phyloP scores from a whole-genome alignment of 75 land plant species.

The Cryptomeria japonica region DNA sequence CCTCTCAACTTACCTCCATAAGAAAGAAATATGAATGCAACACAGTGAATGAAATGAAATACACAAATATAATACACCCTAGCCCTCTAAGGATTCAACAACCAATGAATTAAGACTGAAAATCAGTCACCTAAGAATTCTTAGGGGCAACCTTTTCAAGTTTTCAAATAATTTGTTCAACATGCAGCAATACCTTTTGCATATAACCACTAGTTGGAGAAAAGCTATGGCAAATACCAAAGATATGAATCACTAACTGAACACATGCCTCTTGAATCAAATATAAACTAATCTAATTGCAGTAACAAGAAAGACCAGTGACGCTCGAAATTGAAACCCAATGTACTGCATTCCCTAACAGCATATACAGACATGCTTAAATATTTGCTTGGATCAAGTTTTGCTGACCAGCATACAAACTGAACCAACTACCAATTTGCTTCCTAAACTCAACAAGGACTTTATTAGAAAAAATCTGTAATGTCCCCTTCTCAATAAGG shows the following conservation, averaged over 20 bases:
- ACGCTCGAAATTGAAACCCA: not conserved
- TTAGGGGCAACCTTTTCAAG: not conserved
- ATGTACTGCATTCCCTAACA: not conserved
- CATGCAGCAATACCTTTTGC: not conserved
- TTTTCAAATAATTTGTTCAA: not conserved
- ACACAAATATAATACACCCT: not conserved
- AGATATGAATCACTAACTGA: not conserved
- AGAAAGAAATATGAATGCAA: not conserved
- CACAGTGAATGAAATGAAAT: not conserved
- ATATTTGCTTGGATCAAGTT: not conserved
- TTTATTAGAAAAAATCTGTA: no score
- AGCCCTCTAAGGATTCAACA: not conserved
- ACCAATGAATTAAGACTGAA: not conserved
- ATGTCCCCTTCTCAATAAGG: no score
- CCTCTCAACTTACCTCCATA: not conserved
- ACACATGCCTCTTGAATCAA: not conserved
- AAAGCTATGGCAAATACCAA: not conserved
- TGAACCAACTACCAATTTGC: not conserved
- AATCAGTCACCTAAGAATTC: not conserved
- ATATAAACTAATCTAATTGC: not conserved
- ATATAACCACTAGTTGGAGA: not conserved
- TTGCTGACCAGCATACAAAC: not conserved
- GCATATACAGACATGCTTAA: not conserved
- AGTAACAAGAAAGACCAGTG: not conserved
- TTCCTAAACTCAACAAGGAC: not conserved